Evolutionary conservation across 192 early-diverging fungal genomes (phyloP).

Genomic region (Dissophora ornata): DNA sequence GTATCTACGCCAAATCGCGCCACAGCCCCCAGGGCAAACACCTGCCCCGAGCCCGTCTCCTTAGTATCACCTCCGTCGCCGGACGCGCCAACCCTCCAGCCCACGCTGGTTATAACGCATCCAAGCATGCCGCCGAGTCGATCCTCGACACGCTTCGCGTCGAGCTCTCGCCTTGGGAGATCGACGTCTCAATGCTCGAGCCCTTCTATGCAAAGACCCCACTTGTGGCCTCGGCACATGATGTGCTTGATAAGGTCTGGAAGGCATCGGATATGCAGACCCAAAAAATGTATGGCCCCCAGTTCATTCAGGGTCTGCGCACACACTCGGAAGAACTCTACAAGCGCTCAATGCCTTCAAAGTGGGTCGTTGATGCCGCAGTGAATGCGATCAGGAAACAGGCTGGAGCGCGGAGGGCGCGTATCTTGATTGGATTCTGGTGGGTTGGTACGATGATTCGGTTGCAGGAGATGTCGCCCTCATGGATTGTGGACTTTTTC

Average conservation of each 20-base stretch:
- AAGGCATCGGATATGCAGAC: slow-evolving; percentile 10
- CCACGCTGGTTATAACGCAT: slow-evolving; percentile 56
- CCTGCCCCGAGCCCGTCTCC: slow-evolving; percentile 51
- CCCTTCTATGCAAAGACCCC: slow-evolving; percentile 52
- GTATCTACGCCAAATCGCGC: slow-evolving; percentile 36
- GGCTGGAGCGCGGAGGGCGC: slow-evolving; percentile 26
- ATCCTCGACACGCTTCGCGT: slow-evolving; percentile 58
- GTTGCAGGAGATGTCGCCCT: slow-evolving; percentile 31
- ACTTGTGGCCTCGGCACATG: slow-evolving; percentile 23
- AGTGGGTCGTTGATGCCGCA: slow-evolving; percentile 48
- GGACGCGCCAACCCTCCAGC: slow-evolving; percentile 53
- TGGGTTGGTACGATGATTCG: slow-evolving; percentile 43
- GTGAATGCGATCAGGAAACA: slow-evolving; percentile 47
- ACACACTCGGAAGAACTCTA: slow-evolving; percentile 18
- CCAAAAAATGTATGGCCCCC: slow-evolving; percentile 42
- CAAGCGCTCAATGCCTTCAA: slow-evolving; percentile 46
- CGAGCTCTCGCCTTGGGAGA: slow-evolving; percentile 59
- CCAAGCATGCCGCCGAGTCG: slow-evolving; percentile 59
- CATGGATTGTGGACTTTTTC: slow-evolving; percentile 46
- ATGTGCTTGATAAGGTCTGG: slow-evolving; percentile 27
- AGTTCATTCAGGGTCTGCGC: slow-evolving; percentile 26
- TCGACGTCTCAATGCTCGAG: slow-evolving; percentile 57
- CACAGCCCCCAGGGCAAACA: slow-evolving; percentile 49
- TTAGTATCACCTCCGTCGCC: slow-evolving; percentile 57
- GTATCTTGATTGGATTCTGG: slow-evolving; percentile 47